These are phyloP conservation scores for Sedum album DNA, from an alignment of 164 flowering plant genomes.

Conservation along the genomic window DNA sequence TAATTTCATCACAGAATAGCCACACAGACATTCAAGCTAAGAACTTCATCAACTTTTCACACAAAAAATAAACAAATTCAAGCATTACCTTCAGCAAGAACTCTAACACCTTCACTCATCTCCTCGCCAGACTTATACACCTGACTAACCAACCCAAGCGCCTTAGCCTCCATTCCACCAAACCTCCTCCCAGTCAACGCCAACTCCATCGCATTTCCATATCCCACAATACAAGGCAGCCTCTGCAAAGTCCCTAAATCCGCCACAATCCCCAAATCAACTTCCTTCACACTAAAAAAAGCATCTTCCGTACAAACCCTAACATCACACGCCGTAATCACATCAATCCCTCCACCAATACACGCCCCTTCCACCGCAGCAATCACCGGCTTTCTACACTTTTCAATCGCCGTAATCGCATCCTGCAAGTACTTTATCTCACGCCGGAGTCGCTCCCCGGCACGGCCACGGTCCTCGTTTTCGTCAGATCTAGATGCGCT, in stretches of 20 bases:
- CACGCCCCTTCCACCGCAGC: constrained; percentile 68
- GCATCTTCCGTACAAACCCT: constrained; percentile 57
- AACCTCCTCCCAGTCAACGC: constrained; percentile 69
- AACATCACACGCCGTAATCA: constrained; percentile 77
- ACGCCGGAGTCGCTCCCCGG: constrained; percentile 48
- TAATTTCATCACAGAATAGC: too few relatives aligned
- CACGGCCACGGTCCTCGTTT: constrained; percentile 41
- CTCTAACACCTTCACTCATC: constrained; percentile 41
- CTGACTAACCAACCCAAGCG: constrained; percentile 61
- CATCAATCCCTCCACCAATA: constrained; percentile 78
- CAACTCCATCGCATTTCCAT: constrained; percentile 68
- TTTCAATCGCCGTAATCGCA: constrained; percentile 63
- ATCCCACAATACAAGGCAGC: constrained; percentile 73
- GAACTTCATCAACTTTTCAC: neutral
- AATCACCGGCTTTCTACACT: constrained; percentile 76
- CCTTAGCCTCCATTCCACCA: constrained; percentile 59
- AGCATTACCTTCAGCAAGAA: constrained; percentile 54
- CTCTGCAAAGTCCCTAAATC: constrained; percentile 92
- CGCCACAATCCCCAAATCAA: constrained; percentile 70
- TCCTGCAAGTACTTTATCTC: constrained; percentile 50
- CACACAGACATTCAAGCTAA: neutral
- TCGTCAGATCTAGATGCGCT: neutral
- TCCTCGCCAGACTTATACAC: constrained; percentile 44
- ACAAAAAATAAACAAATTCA: neutral
- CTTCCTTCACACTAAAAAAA: constrained; percentile 78